Base-by-base conservation (phyloP, 1,284 basidiomycete genomes). In the Ustilago xerochloae region DNA sequence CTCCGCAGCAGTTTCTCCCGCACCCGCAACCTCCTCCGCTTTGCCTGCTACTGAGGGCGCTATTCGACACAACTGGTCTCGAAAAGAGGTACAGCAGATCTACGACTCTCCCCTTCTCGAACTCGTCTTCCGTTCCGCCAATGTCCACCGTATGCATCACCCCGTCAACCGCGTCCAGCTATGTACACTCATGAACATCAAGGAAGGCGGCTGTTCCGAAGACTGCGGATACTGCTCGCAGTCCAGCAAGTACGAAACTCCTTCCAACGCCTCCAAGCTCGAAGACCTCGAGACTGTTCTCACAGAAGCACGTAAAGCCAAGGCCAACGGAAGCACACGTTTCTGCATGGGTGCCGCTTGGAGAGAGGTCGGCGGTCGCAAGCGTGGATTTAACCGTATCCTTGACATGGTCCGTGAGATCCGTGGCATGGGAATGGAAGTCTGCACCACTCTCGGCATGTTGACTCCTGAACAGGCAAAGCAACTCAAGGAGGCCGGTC, bases 311-410 rank as follows among this genome's bases (percentile, higher is more conserved):
- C 89, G 93, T 28, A 91, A 92, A 84, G 96, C 96, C 29, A 98
- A 97, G 84, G 94, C 88, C 71, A 98, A 98, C 68, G 96, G 96
- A 30, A 94, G 92, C 83, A 99, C 96, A 20, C 89, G 96, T 24
- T 98, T 98, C 87, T 99, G 96, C 85, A 98, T 98, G 96, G 96
- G 96, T 60, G 95, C 96, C 4, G 96, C 96, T n/a, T 99, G 96
- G 96, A 88, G 96, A 75, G 96, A 97, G 85, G 89, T 98, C 48
- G 90, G 92, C 28, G 95, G 96, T 3, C 89, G 93, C 72, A 98
- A 97, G 86, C 89, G 92, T 52, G 95, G 95, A 1, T 99, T 99
- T 80, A 92, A 97, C 84, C 90, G 90, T 77, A 98, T 99, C 81
- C 87, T 99, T 66, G 88, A 90, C 73, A 99, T 98, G 95, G 96